Percentiles rank a stretch among this genome's conserved stretches.
phyloP scores from a whole-genome alignment of 768 basidiomycete species.

The Leccinum barrowsii region DNA sequence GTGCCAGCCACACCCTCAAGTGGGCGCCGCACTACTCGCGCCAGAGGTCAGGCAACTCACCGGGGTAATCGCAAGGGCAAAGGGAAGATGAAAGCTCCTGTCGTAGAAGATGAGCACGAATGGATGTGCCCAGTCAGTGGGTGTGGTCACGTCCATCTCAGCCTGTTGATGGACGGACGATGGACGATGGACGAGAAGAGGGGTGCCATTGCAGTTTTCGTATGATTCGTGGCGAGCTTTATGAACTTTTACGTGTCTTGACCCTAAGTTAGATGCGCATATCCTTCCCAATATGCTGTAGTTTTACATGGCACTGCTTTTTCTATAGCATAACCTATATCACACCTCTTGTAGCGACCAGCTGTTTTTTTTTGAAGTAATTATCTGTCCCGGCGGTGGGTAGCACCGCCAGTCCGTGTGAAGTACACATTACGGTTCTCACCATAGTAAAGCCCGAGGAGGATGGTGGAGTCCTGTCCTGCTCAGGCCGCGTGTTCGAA shows the following conservation, averaged over 20 bases:
- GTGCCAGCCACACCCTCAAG: constrained; percentile 3
- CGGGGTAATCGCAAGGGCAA: constrained; percentile 30
- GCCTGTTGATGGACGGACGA: constrained; percentile 52
- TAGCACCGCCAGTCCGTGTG: not conserved
- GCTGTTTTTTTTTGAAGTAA: not conserved
- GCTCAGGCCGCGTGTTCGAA: constrained; percentile 19
- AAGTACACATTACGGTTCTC: not conserved
- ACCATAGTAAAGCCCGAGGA: constrained; percentile 3
- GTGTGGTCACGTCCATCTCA: constrained; percentile 53
- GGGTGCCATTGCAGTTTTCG: constrained; percentile 39
- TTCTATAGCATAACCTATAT: constrained; percentile 13
- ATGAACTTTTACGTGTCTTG: constrained; percentile 16
- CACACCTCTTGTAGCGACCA: constrained; percentile 16
- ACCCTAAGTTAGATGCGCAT: not conserved
- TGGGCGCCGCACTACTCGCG: constrained; percentile 6
- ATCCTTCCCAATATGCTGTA: constrained; percentile 2
- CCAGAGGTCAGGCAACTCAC: not conserved
- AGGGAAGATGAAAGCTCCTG: constrained; percentile 34
- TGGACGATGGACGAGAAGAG: constrained; percentile 57
- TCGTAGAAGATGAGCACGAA: constrained; percentile 46
- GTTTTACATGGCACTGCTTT: not conserved
- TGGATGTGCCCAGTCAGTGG: constrained; percentile 65
- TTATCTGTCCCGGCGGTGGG: not conserved
- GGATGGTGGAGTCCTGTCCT: not conserved
- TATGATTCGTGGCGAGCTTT: constrained; percentile 25